Base-by-base conservation (phyloP, 345 rosid genomes). In the Eucalyptus decipiens region DNA sequence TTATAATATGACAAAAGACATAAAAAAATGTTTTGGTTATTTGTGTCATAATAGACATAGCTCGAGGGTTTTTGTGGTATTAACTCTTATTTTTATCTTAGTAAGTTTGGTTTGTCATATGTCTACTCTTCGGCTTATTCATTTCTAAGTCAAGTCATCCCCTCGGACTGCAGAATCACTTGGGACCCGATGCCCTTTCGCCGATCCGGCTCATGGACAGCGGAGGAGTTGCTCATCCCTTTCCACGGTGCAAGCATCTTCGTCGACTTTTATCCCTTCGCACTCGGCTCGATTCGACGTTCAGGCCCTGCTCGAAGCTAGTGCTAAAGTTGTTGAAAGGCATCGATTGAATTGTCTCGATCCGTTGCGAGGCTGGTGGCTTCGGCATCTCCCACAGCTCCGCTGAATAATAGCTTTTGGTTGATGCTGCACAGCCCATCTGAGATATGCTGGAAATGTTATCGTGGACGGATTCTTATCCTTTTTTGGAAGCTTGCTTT, bases 1-100 rank as follows among this genome's bases (percentile, higher is more conserved):
- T 52, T 8, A 23, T 49, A 49, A 14, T 49, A 49, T 49, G 18
- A 14, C 2, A 49, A 49, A 49, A 5, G 58, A 19, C 24, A 52
- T 8, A 52, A 52, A 52, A 52, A 52, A 0, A 52, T 19, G 10
- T 52, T 52, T 52, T 21, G 26, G 26, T 0, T 52, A 8, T 52
- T 52, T 52, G 58, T 52, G 24, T 19, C 24, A 0, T 52, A 0
- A 52, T 52, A 52, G 11, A 52, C 62, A 4, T 24, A 56, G 30
- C 0, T 24, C 0, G 2, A 0, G 62, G 2, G 6, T 56, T 56
- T 24, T 0, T 10, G 6, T 56, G 13, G 12, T 10, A 52, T 56
- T 4, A 56, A 24, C 30, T 1, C 26, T n/a, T 34, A 76, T 37
- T 23, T 37, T 40, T 4, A 40, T 76, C 30, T 76, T 40, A 24